Evolutionary conservation across 306 rosid genomes (phyloP).

Genomic region (Cucurbita pepo): DNA sequence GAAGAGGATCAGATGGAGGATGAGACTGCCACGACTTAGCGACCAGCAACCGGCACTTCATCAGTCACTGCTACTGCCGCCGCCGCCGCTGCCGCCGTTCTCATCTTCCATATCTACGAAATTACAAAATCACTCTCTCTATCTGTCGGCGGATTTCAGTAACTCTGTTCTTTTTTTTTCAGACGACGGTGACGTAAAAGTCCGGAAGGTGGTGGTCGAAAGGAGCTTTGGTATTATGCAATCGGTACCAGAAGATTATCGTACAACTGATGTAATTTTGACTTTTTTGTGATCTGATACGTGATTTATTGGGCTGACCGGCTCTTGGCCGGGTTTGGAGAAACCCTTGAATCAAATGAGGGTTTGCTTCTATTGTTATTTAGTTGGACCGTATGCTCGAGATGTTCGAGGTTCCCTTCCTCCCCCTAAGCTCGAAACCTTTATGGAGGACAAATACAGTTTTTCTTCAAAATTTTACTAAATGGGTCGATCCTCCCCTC

Average conservation of each 20-base stretch:
- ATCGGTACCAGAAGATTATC: background rate
- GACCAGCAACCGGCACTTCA: conserved; percentile 83
- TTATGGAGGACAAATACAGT: too few relatives aligned
- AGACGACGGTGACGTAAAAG: background rate
- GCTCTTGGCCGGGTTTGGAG: too few relatives aligned
- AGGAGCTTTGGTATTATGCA: background rate
- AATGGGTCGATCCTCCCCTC: too few relatives aligned
- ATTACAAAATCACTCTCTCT: background rate
- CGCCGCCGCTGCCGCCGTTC: conserved; percentile 22
- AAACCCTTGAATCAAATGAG: too few relatives aligned
- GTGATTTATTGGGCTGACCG: too few relatives aligned
- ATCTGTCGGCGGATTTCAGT: background rate
- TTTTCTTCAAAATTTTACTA: too few relatives aligned
- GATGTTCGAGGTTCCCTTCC: too few relatives aligned
- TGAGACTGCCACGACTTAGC: conserved; percentile 85
- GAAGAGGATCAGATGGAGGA: conserved; percentile 54
- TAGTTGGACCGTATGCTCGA: too few relatives aligned
- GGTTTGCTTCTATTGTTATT: too few relatives aligned
- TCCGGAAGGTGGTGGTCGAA: background rate
- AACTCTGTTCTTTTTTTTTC: background rate
- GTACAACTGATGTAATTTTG: background rate
- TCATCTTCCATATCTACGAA: conserved; percentile 44
- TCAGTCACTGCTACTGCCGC: conserved; percentile 52
- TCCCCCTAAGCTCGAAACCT: too few relatives aligned
- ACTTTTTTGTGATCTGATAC: background rate